Base-by-base conservation (phyloP, 176 grass and related monocot genomes). In the Themeda triandra region DNA sequence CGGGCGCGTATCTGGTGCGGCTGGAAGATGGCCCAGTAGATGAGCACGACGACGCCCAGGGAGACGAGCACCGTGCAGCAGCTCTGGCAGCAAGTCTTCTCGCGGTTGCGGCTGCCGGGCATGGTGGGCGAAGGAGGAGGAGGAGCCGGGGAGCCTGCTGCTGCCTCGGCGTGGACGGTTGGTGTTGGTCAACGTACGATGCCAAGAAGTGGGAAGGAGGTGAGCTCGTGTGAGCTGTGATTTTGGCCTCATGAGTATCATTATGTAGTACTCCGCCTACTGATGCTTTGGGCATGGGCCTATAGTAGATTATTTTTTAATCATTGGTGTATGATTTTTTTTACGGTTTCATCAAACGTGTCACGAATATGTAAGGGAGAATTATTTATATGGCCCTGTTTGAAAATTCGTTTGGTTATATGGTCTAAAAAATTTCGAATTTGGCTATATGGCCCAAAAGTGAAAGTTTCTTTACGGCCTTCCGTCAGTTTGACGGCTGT, bases 1-100 rank as follows among this genome's bases (percentile, higher is more conserved):
- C 76, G 72, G 73, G 89, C 72, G 23, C 25, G 30, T 82, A 93
- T 73, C 17, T 97, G 32, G 90, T 89, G 76, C 32, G 90, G 80
- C 83, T 90, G 88, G 66, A 82, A 91, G 60, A 97, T 77, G 19
- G 76, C 83, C 69, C 89, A 91, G 82, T 85, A 94, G 59, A 89
- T 58, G 82, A 91, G 81, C 37, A 91, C 7, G 23, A 83, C 13
- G 75, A 76, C 6, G 70, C 81, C n/a, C 19, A 80, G 17, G 51
- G 71, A 37, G 59, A 91, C 0, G 69, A 94, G 46, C 6, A 73
- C 0, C 3, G 78, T 18, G 36, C 67, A 64, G 32, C 67, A 29
- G 24, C 8, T 44, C 56, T 37, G 18, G 81, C 81, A 75, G 70
- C 81, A 75, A 1, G 39, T 73, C 70, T 2, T 63, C 56, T 45